Evolutionary conservation across 495 filamentous ascomycete species (phyloP), one percentile per base, ranked within the genome.

Genomic region (Penicillium manginii): DNA sequence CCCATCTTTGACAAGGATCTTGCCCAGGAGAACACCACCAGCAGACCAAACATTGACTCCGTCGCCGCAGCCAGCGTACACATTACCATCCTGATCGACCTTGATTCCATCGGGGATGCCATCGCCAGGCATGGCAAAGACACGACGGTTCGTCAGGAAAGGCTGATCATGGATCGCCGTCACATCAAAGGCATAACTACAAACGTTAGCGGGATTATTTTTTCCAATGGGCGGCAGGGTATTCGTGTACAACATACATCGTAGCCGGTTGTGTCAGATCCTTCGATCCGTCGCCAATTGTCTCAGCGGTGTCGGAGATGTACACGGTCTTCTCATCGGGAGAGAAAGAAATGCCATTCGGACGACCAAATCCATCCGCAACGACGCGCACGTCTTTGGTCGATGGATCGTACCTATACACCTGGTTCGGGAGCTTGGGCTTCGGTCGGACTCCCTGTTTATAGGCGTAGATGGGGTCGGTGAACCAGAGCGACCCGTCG

Each of bases 81-180:
- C 80, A 55, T 87, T 86, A 2, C 84, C 85, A 17, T 78, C 68
- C 59, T 73, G 78, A 60, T 89, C 85, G 56, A 75, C 72, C 65
- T 88, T 86, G 57, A 89, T 70, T 7, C 83, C 86, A 59, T 89
- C 85, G 7, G 86, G 83, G 14, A 83, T 72, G 11, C 84, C 82
- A 0, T 70, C 68, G 12, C 75, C 73, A 7, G 79, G 74, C 61
- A 83, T 86, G 2, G 87, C 85, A 60, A 90, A 89, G 0, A 85
- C 70, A 32, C 84, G 78, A 31, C 74, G 74, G 54, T 84, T 84
- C 0, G 61, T 67, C 29, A 85, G 65, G 57, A 83, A 81, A 0
- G 73, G 73, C 15, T 73, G 59, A 10, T 60, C 60, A 17, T 69
- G 48, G 23, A 47, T 50, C 18, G 45, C 63, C 1, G 55, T 46